phyloP scores from a whole-genome alignment of 371 early-diverging fungal genomes.

The Mortierella sp. region DNA sequence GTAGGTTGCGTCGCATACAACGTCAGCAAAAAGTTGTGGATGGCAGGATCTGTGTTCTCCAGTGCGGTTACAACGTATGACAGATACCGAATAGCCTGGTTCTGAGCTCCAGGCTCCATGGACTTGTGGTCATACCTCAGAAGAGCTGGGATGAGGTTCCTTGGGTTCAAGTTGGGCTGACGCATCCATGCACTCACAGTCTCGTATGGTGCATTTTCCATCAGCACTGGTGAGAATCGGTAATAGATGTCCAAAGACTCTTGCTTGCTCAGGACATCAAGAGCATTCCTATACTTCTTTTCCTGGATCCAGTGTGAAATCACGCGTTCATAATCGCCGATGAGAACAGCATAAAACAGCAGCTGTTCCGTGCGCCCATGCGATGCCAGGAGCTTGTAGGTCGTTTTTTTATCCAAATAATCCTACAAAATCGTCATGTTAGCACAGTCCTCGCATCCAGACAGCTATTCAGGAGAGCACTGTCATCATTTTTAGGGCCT shows the following conservation, averaged over 20 bases:
- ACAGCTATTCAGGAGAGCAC: not conserved
- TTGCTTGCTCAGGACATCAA: slow-evolving; percentile 81
- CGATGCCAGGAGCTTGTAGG: slow-evolving; percentile 82
- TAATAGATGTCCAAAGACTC: slow-evolving; percentile 83
- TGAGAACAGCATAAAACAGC: slow-evolving; percentile 80
- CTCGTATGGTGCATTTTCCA: slow-evolving; percentile 84
- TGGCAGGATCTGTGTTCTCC: slow-evolving; percentile 83
- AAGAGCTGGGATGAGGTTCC: slow-evolving; percentile 89
- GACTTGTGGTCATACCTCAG: slow-evolving; percentile 75
- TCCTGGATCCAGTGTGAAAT: slow-evolving; percentile 84
- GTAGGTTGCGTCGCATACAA: slow-evolving; percentile 82
- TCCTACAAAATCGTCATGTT: slow-evolving; percentile 27
- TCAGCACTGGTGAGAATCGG: slow-evolving; percentile 83
- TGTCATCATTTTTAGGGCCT: not conserved
- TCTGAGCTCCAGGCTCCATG: slow-evolving; percentile 57
- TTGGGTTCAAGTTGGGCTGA: slow-evolving; percentile 81
- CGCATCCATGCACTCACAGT: slow-evolving; percentile 88
- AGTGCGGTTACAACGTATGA: slow-evolving; percentile 81
- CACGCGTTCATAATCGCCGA: slow-evolving; percentile 85
- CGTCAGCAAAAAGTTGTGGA: slow-evolving; percentile 92
- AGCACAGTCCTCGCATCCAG: too few relatives aligned
- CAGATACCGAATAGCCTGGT: slow-evolving; percentile 92
- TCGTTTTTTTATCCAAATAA: slow-evolving; percentile 73
- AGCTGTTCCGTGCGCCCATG: slow-evolving; percentile 85
- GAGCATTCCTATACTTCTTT: slow-evolving; percentile 77